These are phyloP conservation scores for Mucor lusitanicus DNA, from an alignment of 371 early-diverging fungal species.

Conservation along the genomic window DNA sequence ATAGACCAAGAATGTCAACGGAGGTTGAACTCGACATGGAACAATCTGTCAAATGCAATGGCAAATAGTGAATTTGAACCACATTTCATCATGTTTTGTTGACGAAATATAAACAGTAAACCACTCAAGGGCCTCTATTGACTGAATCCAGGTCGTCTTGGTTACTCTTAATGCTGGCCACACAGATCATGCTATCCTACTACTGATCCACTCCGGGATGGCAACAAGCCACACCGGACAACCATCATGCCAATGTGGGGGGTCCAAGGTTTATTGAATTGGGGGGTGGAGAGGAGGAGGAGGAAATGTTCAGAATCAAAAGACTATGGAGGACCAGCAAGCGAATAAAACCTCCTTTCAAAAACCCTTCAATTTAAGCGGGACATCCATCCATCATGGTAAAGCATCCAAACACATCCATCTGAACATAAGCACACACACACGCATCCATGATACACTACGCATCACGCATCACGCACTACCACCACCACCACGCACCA, in stretches of 20 bases:
- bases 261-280: neutral
- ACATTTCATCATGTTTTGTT: too few species aligned
- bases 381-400: slow-evolving; percentile 21
- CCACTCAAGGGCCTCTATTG: too few species aligned
- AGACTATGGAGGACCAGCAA: slow-evolving; percentile 9
- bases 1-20: too few species aligned
- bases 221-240: neutral
- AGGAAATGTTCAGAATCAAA: slow-evolving; percentile 4
- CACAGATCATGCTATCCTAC: too few species aligned
- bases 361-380: slow-evolving; percentile 21
- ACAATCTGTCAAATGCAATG: too few species aligned
- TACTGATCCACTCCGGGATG: neutral
- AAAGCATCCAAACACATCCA: slow-evolving; percentile 9
- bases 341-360: slow-evolving; percentile 16
- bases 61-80: too few species aligned
- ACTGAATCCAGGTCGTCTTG: too few species aligned
- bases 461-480: neutral
- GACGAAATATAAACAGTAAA: too few species aligned
- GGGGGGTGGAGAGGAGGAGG: neutral
- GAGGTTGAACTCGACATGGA: too few species aligned
- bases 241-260: neutral
- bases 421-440: neutral
- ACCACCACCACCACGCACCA: too few species aligned
- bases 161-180: too few species aligned
- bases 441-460: neutral